Base-by-base conservation (phyloP, 179 eudicot species). In the Spinacia oleracea region DNA sequence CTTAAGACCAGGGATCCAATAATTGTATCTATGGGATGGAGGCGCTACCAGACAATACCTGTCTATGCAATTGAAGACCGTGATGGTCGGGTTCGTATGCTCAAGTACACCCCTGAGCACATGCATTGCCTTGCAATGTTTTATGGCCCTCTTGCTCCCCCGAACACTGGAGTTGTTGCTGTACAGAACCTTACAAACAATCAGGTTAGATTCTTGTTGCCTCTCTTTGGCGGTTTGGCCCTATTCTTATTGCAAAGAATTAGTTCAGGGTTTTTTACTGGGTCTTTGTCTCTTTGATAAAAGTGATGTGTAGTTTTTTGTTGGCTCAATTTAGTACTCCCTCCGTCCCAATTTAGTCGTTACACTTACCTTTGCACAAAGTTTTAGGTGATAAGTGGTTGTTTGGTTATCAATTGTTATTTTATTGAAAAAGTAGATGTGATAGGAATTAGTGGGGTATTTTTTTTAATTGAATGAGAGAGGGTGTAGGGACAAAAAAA, bases 51-150 rank as follows among this genome's bases (percentile, higher is more conserved):
- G 79, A 96, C 98, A 48, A 74, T 85, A 32, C 99, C 99, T 53
- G 84, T 96, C 29, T 96, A 96, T 87, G 96, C 97, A 66, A 92
- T 89, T 80, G 99, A 96, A 83, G 98, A 96, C 62, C 82, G 50
- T 21, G 92, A 91, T 84, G 92, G 97, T 43, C 91, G 97, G 51
- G 88, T 87, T 64, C 93, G 97, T 59, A 94, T 96, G 98, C 97
- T 94, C 38, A 96, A 94, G 79, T 94, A 94, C 83, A 96, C 99
- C 56, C 98, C 98, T 75, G 98, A 96, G 70, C 99, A 96, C 82
- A 94, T 92, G 98, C 97, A 94, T 80, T 96, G 97, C 79, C 93
- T 96, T 85, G 98, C 99, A 72, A 90, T 90, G 97, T 96, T 96
- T 83, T 94, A 95, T 91, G 99, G 99, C 35, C 98, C 99, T 78